Base-by-base conservation (phyloP, 139 green algal species). In the Tetradesmus obliquus region DNA sequence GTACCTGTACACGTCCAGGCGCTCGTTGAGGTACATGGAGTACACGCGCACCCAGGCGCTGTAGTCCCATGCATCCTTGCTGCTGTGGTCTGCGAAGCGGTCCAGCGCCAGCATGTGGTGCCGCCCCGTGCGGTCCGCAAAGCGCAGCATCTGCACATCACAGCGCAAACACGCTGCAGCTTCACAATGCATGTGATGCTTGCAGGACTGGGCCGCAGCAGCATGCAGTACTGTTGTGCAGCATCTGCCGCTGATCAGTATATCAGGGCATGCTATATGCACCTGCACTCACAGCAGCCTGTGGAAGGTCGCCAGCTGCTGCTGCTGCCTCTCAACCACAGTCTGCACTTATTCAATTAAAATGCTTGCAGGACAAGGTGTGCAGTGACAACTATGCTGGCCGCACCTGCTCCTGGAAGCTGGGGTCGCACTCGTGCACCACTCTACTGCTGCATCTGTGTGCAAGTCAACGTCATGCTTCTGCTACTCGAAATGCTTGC, bases 1-100 rank as follows among this genome's bases (percentile, higher is more conserved):
- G 5, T 15, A 92, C 88, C 88, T 93, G 88, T 96, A 98, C 19
- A 95, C 93, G 3, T 95, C 94, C 87, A 99, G 92, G 81, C 97
- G 93, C 94, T 99, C 97, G 51, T 99, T 97, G 87, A 99, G 91
- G 95, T 98, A 99, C 62, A 97, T 94, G 71, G 95, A 97, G 93
- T 99, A 99, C 2, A 95, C 96, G 8, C 98, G 96, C 86, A 99
- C 95, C 95, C 95, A 99, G 55, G 97, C 97, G 5, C 94, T 97
- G 82, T 96, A 97, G 91, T 99, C 98, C 96, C 96, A 98, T 0
- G 93, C 95, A 20, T 97, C 94, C 84, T 94, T 94, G 3, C 91
- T 95, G 20, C 89, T 94, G 83, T 95, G 94, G 86, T 96, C 94
- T 3, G 93, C 93, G 71, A 94, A 98, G 79, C 94, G 94, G 86